A percentile compares a stretch with the other conserved stretches of the same genome.
These are phyloP conservation scores for Zea luxurians DNA, from an alignment of 176 grass and related monocot genomes.

Conservation along the genomic window DNA sequence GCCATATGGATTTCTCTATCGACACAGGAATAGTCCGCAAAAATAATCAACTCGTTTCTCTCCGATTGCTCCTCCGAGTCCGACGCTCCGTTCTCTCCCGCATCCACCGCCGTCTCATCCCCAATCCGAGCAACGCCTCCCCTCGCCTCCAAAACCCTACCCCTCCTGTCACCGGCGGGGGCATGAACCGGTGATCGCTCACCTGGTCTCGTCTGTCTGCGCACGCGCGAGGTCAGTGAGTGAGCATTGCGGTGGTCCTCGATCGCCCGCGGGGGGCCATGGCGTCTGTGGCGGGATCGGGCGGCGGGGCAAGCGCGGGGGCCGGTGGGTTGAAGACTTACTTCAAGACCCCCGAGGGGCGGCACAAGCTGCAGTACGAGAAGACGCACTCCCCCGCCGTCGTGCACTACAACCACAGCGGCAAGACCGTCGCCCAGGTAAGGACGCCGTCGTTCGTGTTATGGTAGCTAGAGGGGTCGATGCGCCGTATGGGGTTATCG, in stretches of 20 bases:
- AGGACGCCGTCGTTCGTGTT: neutral
- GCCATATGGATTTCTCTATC: no score
- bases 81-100: no score
- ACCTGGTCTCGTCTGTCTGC: neutral
- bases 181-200: neutral
- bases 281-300: conserved; percentile 51
- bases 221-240: neutral
- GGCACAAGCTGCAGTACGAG: conserved; percentile 94
- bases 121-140: conserved; percentile 25
- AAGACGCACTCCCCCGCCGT: conserved; percentile 73
- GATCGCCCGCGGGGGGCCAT: conserved; percentile 41
- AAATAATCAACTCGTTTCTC: no score
- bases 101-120: neutral
- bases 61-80: no score
- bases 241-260: conserved; percentile 8
- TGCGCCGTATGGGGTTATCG: conserved; percentile 23
- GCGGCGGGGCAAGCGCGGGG: conserved; percentile 35
- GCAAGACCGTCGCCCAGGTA: conserved; percentile 89
- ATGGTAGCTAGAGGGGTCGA: neutral
- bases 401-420: conserved; percentile 74
- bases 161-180: conserved; percentile 23
- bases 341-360: conserved; percentile 95
- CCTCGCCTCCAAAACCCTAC: conserved; percentile 44
- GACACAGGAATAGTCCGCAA: no score
- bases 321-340: conserved; percentile 70